These are phyloP conservation scores for Rhizopogon vulgaris DNA, from an alignment of 768 basidiomycete species.

Conservation along the genomic window DNA sequence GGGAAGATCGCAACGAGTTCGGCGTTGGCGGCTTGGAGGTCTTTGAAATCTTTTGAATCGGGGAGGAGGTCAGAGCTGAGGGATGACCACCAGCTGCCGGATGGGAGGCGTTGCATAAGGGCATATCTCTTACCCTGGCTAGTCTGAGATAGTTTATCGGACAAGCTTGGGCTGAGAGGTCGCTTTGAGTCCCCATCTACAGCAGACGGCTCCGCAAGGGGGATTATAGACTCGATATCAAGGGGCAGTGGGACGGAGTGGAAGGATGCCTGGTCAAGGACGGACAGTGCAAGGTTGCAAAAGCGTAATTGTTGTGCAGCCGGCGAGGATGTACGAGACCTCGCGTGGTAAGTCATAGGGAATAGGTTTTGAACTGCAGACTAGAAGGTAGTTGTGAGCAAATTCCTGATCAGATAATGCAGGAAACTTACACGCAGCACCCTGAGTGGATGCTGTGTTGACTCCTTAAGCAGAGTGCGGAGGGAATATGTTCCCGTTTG, in stretches of 20 bases:
- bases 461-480: conserved; percentile 49
- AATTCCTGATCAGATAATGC: conserved; percentile 9
- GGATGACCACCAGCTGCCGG: conserved; percentile 76
- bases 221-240: conserved; percentile 39
- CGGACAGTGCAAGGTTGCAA: conserved; percentile 64
- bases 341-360: conserved; percentile 62
- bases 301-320: conserved; percentile 69
- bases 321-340: conserved; percentile 55
- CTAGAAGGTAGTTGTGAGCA: conserved; percentile 23
- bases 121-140: conserved; percentile 54
- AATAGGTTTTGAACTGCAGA: conserved; percentile 61
- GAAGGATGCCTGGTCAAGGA: conserved; percentile 66
- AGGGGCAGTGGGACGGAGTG: conserved; percentile 39
- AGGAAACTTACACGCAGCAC: conserved; percentile 46
- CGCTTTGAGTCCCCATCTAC: conserved; percentile 22
- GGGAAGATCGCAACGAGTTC: conserved; percentile 75
- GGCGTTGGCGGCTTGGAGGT: conserved; percentile 57
- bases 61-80: conserved; percentile 41
- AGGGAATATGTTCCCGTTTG: conserved; percentile 38
- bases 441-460: conserved; percentile 46
- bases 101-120: conserved; percentile 72
- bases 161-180: conserved; percentile 7
- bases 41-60: conserved; percentile 37
- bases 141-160: conserved; percentile 23
- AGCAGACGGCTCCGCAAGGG: conserved; percentile 11